Evolutionary conservation across 2,329 filamentous ascomycete genomes (phyloP), one percentile per base, ranked within the genome.

Genomic region (Huntiella abstrusa): DNA sequence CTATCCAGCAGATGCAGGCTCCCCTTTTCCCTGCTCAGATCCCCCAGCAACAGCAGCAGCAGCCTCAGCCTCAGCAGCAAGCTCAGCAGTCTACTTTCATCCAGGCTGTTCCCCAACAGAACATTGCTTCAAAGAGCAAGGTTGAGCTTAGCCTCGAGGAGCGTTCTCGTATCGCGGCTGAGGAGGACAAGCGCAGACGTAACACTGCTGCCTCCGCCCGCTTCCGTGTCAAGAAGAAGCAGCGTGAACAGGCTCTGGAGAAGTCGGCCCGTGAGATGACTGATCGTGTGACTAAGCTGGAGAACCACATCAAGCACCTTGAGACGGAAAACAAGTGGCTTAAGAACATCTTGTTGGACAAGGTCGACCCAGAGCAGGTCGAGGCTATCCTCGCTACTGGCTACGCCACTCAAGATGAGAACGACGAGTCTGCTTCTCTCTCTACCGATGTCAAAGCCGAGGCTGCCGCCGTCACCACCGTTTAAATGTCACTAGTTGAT

Each of bases 171-270:
- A 54, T 77, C 4, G 80, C 80, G 10, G 84, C 84, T 16, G 85
- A 93, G 61, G 85, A 93, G 62, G 85, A 93, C 60, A 92, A 92
- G 66, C 80, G 85, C 43, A 77, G 84, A 49, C 77, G 85, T 52
- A 93, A 93, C 64, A 92, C 86, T 2, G 85, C 85, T 32, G 85
- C 85, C 47, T 86, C 80, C 53, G 85, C 85, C 13, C 80, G 85
- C 43, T 93, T 93, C 71, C 80, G 85, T 50, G 77, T 91, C 59
- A 93, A 93, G 76, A 93, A 93, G 79, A 93, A 93, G 75, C 83
- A 91, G 64, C 80, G 85, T 43, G 85, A 93, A 66, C 82, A 87
- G 61, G 80, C 83, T 6, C 75, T 92, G 45, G 83, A 88, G 62
- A 77, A 76, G 56, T 80, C 76, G 3, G 79, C 84, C 55, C 85